phyloP scores from a whole-genome alignment of 1,284 basidiomycete genomes.

The Peniophora sp. region DNA sequence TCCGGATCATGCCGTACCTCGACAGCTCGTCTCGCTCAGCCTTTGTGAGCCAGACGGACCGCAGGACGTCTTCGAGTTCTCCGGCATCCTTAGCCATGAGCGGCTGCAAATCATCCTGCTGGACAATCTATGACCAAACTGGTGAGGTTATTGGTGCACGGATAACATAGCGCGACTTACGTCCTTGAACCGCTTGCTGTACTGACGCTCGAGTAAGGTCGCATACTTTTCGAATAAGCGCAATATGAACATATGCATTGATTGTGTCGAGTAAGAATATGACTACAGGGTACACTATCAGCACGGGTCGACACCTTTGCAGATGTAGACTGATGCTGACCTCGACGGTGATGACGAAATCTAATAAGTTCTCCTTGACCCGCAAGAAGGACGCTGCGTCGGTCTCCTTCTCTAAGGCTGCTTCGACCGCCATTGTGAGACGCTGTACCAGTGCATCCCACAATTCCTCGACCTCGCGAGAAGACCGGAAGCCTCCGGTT shows the following conservation, averaged over 20 bases:
- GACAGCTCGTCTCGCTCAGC: constrained; percentile 57
- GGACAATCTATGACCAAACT: constrained; percentile 57
- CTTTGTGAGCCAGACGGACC: constrained; percentile 79
- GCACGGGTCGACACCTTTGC: constrained; percentile 5
- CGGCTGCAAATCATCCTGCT: constrained; percentile 85
- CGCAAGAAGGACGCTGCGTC: constrained; percentile 80
- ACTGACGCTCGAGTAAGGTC: constrained; percentile 76
- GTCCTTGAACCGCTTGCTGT: constrained; percentile 73
- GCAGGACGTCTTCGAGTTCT: constrained; percentile 74
- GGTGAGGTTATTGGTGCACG: constrained; percentile 1
- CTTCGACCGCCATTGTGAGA: constrained; percentile 71
- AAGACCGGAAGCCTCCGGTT: constrained; percentile 79
- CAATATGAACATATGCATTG: constrained; percentile 81
- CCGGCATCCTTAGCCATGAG: constrained; percentile 75
- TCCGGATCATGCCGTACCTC: constrained; percentile 43
- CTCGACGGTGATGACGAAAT: constrained; percentile 92
- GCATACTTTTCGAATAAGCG: constrained; percentile 90
- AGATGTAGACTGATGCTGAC: constrained; percentile 32
- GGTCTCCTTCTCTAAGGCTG: constrained; percentile 67
- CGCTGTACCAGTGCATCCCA: constrained; percentile 88
- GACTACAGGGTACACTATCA: constrained; percentile 38
- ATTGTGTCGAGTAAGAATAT: constrained; percentile 78
- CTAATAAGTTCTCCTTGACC: constrained; percentile 80
- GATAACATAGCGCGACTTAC: constrained; percentile 33
- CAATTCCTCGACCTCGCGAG: constrained; percentile 89